phyloP scores from a whole-genome alignment of 2,329 filamentous ascomycete species.

The Penicillium corylophilum region DNA sequence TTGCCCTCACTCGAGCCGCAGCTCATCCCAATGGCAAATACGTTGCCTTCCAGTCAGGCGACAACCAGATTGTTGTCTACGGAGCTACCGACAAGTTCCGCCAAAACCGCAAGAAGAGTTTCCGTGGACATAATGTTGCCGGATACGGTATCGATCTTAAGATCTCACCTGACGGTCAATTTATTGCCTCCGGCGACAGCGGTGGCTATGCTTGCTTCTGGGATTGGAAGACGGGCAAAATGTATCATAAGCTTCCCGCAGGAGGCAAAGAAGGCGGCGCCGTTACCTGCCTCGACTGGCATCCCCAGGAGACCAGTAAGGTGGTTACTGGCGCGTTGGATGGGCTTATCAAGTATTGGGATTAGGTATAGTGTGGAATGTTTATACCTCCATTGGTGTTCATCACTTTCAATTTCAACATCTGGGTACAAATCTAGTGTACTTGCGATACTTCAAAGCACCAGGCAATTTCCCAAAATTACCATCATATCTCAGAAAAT shows the following conservation, averaged over 20 bases:
- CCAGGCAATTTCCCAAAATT: neutral
- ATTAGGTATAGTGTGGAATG: conserved; percentile 54
- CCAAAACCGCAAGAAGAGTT: conserved; percentile 96
- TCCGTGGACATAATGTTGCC: conserved; percentile 92
- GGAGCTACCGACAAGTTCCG: conserved; percentile 92
- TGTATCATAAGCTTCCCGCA: conserved; percentile 94
- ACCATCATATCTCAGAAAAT: too few relatives aligned
- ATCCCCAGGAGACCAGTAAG: conserved; percentile 96
- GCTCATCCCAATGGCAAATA: conserved; percentile 89
- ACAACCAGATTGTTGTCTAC: conserved; percentile 97
- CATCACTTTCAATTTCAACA: neutral
- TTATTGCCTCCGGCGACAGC: conserved; percentile 81
- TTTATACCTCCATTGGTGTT: conserved; percentile 8
- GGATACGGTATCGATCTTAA: conserved; percentile 89
- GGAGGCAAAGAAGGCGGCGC: conserved; percentile 66
- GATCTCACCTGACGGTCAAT: conserved; percentile 87
- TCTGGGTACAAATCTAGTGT: neutral
- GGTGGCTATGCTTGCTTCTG: conserved; percentile 92
- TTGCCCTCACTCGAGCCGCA: conserved; percentile 82
- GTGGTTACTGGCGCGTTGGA: conserved; percentile 87
- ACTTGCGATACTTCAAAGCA: neutral
- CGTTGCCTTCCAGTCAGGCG: conserved; percentile 86
- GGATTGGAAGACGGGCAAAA: conserved; percentile 99
- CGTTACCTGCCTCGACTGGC: conserved; percentile 87
- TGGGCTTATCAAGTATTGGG: conserved; percentile 88